Evolutionary conservation across 345 rosid genomes (phyloP), one percentile per base, ranked within the genome.

Genomic region (Citrus glauca): DNA sequence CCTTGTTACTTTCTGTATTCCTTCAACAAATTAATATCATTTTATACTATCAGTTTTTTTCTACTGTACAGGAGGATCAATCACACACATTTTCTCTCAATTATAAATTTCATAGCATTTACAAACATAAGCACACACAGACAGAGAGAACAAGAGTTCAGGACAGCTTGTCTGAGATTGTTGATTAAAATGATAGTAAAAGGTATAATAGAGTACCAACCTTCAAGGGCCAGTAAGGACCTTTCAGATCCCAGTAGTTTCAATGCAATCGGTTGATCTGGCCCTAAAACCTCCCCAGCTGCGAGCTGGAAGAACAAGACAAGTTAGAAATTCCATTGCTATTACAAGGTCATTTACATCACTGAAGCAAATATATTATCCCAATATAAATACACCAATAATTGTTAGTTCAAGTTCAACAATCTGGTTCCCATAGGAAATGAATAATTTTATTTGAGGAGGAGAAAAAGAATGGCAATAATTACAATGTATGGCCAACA

Each of bases 141-240:
- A 50, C 17, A 40, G 3, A 22, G 6, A 50, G 2, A 6, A 50
- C 62, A 3, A 71, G 38, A 27, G 4, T 35, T 71, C 42, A 9
- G 59, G 42, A 4, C 62, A 30, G 40, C 11, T 67, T 38, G 9
- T 57, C 11, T 48, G 13, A 14, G 57, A 37, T 25, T 55, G 9
- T 72, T 56, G 33, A 35, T 5, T 72, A 35, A 57, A 60, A 20
- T 24, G 62, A 64, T 11, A 61, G 19, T n/a, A 62, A 63, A 35
- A 69, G 13, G 20, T 33, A 1, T 7, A 17, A 33, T 56, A 19
- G 71, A 70, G 65, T 74, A 60, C 19, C 68, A 45, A 88, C 99
- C 99, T 94, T 96, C 99, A 33, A 96, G 97, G 80, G 99, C 99
- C 83, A 91, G 92, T 45, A 89, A 63, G 65, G 99, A 96, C 77